Evolutionary conservation across 1,139 yeast genomes (phyloP), one percentile per base, ranked within the genome.

Genomic region (Kazachstania sp.): DNA sequence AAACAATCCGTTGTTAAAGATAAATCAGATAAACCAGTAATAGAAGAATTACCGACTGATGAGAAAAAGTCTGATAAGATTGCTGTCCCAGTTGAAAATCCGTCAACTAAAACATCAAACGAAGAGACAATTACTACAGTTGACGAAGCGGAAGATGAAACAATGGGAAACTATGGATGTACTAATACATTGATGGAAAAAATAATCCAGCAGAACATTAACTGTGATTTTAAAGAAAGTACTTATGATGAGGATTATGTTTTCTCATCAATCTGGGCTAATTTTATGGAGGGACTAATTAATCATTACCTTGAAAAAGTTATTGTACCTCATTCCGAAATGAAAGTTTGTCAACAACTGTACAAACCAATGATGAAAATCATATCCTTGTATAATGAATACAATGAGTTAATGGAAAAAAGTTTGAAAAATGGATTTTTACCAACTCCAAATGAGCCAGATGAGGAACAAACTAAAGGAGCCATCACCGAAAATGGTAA

Each of bases 301-400:
- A 65, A 65, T 43, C 68, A 65, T 46, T 64, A 64, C 47, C 46
- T 65, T 50, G 67, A 65, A 40, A 59, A 59, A 42, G 56, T 61
- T 6, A 65, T 65, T 31, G 64, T 64, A 4, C 68, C 68, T 3
- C 59, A 55, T 28, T 63, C 67, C 6, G 68, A 65, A 48, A 59
- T 59, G 59, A 64, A 64, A 46, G 67, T 65, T 29, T 64, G 68
- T 37, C 66, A 61, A 49, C 67, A 65, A 40, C 46, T 65, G 37
- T 63, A 63, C 45, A 63, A 63, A 42, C 68, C 68, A 16, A 63
- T 64, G 64, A 61, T 65, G 64, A 63, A 64, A 44, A 61, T 64
- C 32, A 60, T 65, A 36, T 61, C 66, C 4, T 51, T 63, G 19
- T 63, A 63, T 49, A 63, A 63, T 46, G 66, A 63, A 46, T 63